Evolutionary conservation across 225 moss, liverwort and hornwort species (phyloP), one percentile per base, ranked within the genome.

Genomic region (Pleurozium schreberi): DNA sequence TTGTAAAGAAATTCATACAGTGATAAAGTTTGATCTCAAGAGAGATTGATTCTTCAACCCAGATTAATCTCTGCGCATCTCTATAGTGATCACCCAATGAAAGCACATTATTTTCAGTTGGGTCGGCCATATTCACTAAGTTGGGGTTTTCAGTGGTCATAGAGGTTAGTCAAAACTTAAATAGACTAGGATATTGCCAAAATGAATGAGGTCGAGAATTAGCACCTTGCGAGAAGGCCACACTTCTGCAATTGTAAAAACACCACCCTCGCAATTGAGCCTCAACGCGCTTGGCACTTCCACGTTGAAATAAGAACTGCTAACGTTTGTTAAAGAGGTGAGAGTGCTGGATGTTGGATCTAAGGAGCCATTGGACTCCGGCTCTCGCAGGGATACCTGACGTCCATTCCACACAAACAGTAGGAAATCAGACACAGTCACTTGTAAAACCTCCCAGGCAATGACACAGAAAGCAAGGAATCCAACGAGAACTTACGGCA

Each of bases 141-240:
- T 74, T 65, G 10, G 59, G 60, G 53, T 65, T 49, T 84, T 31
- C 73, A 59, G 38, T 21, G 57, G 45, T 59, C 82, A 86, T 30
- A 60, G 33, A 73, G 78, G 64, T 15, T 74, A 50, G 34, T 25
- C 40, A 75, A 88, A 88, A 34, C 47, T 70, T 19, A 47, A 80
- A 36, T 47, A 45, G 23, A 3, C 7, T 63, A 50, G 82, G 17
- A 53, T 20, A 55, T 33, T 75, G 60, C 42, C 40, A 60, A 62
- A 84, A 40, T 55, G 62, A 43, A 71, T 69, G 45, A 40, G 50
- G 75, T 66, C 52, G 13, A 87, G 62, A 61, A 69, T 59, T 55
- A 69, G 83, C 77, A 98, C 98, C 98, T 98, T 96, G 81, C 93
- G 95, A 84, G 96, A 98, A 30, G 98, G 98, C 98, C 98, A 98